A percentile compares a stretch with the other conserved stretches of the same genome.
Conservation (phyloP, 306 rosid genomes). For the Cicer bijugum region DNA sequence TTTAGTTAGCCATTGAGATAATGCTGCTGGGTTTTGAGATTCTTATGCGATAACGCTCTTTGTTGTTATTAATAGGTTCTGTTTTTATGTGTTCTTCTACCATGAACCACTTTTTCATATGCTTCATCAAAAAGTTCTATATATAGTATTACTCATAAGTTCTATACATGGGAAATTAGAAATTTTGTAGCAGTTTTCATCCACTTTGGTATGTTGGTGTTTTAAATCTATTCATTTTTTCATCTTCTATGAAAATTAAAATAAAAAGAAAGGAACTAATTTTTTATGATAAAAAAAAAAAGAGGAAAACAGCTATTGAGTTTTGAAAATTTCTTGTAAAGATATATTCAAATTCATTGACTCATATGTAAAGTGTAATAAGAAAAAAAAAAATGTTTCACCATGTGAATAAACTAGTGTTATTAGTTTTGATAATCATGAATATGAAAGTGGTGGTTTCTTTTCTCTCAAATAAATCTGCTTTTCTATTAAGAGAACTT, state of each 20-base stretch:
- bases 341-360: background rate
- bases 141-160: background rate
- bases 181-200: slow-evolving; percentile 15
- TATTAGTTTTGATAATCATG: too few species aligned
- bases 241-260: background rate
- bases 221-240: background rate
- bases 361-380: background rate
- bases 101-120: background rate
- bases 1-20: slow-evolving; percentile 2
- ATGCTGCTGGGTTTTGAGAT: slow-evolving; percentile 30
- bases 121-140: too few species aligned
- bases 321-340: background rate
- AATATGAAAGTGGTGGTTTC: too few species aligned
- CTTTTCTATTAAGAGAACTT: too few species aligned
- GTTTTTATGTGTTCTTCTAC: background rate
- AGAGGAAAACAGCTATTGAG: background rate
- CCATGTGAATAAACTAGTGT: too few species aligned
- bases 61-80: slow-evolving; percentile 11
- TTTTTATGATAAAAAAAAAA: background rate
- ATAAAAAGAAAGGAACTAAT: background rate
- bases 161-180: background rate
- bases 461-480: too few species aligned
- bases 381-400: background rate
- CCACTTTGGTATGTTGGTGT: slow-evolving; percentile 11
- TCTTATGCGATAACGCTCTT: background rate